phyloP scores from a whole-genome alignment of 331 rosid species.

The Telfairia occidentalis region DNA sequence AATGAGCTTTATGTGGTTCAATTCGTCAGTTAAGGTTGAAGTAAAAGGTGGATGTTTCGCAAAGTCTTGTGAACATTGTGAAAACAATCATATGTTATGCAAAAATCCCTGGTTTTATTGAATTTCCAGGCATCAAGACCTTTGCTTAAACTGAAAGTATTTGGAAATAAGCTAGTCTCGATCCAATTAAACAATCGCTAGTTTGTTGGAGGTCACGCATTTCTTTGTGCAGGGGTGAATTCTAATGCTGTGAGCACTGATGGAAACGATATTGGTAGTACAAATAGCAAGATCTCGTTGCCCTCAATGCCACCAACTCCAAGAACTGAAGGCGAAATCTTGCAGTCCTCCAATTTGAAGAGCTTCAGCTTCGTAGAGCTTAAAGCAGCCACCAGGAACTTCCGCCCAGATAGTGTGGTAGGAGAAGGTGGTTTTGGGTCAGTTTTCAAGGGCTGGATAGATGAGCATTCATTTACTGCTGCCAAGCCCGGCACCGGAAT shows the following conservation, averaged over 20 bases:
- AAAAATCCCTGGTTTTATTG: neutral
- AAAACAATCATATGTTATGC: neutral
- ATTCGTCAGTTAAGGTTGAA: neutral
- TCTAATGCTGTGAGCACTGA: slow-evolving; percentile 37
- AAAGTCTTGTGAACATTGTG: neutral
- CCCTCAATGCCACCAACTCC: slow-evolving; percentile 43
- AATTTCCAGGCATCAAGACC: neutral
- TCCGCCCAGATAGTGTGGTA: neutral
- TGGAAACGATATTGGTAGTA: slow-evolving; percentile 34
- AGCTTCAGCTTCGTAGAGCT: slow-evolving; percentile 11
- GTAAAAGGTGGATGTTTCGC: neutral
- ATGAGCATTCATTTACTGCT: slow-evolving; percentile 11
- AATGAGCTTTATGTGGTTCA: neutral
- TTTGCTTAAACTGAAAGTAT: neutral
- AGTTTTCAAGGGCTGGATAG: slow-evolving; percentile 17
- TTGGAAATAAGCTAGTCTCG: neutral
- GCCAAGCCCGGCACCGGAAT: slow-evolving; percentile 14
- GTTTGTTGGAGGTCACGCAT: neutral
- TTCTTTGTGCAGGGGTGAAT: slow-evolving; percentile 27
- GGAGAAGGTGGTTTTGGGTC: slow-evolving; percentile 15
- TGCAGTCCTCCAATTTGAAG: slow-evolving; percentile 16
- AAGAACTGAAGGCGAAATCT: slow-evolving; percentile 11
- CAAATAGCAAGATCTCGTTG: slow-evolving; percentile 36
- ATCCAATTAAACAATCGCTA: neutral
- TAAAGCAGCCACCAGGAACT: slow-evolving; percentile 15